These are phyloP conservation scores for Chalciporus sp. DNA, from an alignment of 1,284 basidiomycete species.

Conservation along the genomic window DNA sequence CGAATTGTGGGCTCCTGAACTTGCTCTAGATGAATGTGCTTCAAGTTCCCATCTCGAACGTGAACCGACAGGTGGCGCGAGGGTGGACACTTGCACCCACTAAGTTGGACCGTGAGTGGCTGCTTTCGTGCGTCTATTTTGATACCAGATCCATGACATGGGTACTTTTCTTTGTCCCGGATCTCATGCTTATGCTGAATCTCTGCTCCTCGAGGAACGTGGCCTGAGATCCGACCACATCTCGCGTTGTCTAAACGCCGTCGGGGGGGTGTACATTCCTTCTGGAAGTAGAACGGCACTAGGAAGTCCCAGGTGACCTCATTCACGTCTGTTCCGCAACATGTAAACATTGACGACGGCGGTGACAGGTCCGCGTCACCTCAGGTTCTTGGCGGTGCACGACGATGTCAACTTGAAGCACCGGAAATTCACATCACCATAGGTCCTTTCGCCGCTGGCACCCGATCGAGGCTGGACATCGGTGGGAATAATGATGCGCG, in stretches of 20 bases:
- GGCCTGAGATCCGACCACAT: not conserved
- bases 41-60: too few species aligned
- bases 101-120: not conserved
- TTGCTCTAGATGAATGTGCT: too few species aligned
- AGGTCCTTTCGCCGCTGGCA: not conserved
- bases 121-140: not conserved
- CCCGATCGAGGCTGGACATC: not conserved
- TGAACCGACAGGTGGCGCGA: too few species aligned
- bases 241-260: not conserved
- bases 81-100: too few species aligned
- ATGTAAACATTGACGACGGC: not conserved
- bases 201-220: not conserved
- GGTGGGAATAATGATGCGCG: not conserved
- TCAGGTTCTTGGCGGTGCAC: not conserved
- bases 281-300: not conserved
- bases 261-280: not conserved
- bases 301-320: not conserved
- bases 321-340: too few species aligned
- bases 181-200: not conserved
- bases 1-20: too few species aligned
- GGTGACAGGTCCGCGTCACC: not conserved
- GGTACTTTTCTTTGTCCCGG: not conserved
- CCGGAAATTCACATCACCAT: too few species aligned
- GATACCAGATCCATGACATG: not conserved
- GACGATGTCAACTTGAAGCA: not conserved